A percentile compares a stretch with the other conserved stretches of the same genome.
Evolutionary conservation across 768 basidiomycete species (phyloP).

Genomic region (Phallus indusiatus): DNA sequence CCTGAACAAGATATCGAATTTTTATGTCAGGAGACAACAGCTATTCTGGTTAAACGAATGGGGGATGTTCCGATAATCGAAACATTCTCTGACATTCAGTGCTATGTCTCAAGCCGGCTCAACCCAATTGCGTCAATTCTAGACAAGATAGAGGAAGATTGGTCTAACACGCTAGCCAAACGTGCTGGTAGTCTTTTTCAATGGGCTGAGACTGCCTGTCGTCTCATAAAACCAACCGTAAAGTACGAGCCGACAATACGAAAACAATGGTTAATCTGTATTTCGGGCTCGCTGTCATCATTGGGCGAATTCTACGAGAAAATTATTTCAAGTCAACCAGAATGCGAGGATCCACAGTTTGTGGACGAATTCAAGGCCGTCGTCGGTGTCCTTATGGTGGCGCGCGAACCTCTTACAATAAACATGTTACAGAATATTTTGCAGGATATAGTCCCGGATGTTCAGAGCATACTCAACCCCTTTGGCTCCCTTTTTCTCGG

Average conservation of each 20-base stretch:
- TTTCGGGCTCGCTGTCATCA: too few relatives aligned
- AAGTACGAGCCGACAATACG: too few relatives aligned
- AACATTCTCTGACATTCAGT: not conserved
- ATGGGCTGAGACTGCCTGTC: constrained; percentile 22
- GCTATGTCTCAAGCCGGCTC: not conserved
- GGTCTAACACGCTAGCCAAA: not conserved
- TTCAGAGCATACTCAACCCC: not conserved
- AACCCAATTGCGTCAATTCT: not conserved
- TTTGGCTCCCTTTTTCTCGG: constrained; percentile 15
- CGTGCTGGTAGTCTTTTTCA: constrained; percentile 16
- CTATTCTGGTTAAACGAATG: not conserved
- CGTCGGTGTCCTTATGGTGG: constrained; percentile 17
- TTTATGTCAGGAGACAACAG: not conserved
- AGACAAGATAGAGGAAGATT: too few relatives aligned
- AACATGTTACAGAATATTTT: constrained; percentile 10
- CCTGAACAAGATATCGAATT: constrained; percentile 16
- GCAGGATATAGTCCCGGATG: constrained; percentile 3
- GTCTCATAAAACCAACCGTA: constrained; percentile 10
- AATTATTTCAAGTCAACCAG: constrained; percentile 15
- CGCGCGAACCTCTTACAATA: constrained; percentile 16
- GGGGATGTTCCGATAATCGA: not conserved
- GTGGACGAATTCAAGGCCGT: constrained; percentile 10
- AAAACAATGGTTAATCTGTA: too few relatives aligned
- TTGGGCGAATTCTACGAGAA: constrained; percentile 12
- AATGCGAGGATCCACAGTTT: constrained; percentile 9